Conservation (phyloP, 1,284 basidiomycete species). For the Mycena citricolor region DNA sequence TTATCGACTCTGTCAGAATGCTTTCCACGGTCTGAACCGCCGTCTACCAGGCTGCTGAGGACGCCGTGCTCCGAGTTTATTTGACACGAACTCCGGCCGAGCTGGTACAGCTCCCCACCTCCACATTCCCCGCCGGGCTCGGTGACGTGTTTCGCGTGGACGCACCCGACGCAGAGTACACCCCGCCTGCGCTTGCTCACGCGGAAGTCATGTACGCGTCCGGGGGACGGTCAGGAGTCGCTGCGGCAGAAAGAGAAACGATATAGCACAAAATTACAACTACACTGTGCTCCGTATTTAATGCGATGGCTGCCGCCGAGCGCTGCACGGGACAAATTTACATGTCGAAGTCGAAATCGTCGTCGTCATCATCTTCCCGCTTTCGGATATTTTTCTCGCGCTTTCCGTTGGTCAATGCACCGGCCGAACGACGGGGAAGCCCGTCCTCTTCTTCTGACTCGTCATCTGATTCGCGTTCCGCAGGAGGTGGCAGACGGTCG, state of each 20-base stretch:
- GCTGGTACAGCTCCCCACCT: conserved; percentile 64
- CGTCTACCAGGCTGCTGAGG: conserved; percentile 75
- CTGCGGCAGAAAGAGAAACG: conserved; percentile 16
- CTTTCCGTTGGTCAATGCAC: conserved; percentile 54
- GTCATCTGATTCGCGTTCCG: conserved; percentile 37
- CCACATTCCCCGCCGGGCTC: conserved; percentile 57
- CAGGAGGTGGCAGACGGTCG: conserved; percentile 36
- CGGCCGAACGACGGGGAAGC: conserved; percentile 50
- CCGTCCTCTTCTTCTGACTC: conserved; percentile 46
- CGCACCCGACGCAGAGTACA: conserved; percentile 44
- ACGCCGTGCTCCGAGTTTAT: conserved; percentile 79
- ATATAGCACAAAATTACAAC: no score
- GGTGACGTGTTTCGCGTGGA: conserved; percentile 48
- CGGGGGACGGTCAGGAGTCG: conserved; percentile 45
- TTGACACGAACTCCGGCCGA: conserved; percentile 73
- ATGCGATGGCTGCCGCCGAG: no score
- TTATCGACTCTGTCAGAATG: not conserved
- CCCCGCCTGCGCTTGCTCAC: conserved; percentile 54
- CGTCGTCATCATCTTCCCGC: conserved; percentile 53
- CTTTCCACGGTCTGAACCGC: conserved; percentile 3
- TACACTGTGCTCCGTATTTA: not conserved
- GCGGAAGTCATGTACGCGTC: conserved; percentile 70
- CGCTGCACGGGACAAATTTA: no score
- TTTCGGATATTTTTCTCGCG: conserved; percentile 58
- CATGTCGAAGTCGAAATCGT: conserved; percentile 63